Conservation (phyloP, 257 asterid genomes). For the Solanum arcanum region DNA sequence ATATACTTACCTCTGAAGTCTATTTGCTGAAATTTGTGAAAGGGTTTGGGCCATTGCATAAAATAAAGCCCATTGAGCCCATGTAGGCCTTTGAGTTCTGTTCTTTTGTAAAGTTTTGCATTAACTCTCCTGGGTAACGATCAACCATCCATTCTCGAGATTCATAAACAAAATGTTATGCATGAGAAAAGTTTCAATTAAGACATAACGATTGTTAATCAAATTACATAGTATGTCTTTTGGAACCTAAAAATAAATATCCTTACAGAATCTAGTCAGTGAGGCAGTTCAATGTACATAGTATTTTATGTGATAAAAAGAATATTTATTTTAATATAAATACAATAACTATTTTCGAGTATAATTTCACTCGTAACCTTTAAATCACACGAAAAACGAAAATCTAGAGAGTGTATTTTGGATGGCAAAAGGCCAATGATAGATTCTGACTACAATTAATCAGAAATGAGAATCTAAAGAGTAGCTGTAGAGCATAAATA, state of each 20-base stretch:
- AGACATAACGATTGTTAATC: background rate
- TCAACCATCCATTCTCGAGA: too few relatives aligned
- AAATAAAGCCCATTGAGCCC: background rate
- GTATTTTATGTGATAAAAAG: background rate
- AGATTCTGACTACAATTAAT: background rate
- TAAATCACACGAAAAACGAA: too few relatives aligned
- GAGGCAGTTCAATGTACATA: background rate
- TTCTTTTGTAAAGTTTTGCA: background rate
- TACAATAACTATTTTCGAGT: fast-evolving
- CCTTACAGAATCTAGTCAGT: background rate
- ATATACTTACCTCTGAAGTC: background rate
- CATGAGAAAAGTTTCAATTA: background rate
- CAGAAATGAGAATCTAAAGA: background rate
- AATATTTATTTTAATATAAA: too few relatives aligned
- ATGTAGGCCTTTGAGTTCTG: background rate
- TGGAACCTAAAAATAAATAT: background rate
- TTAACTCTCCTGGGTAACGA: background rate
- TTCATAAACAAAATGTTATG: too few relatives aligned
- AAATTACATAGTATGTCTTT: background rate
- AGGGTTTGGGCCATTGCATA: background rate
- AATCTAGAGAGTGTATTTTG: background rate
- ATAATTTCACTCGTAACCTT: background rate
- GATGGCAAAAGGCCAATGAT: background rate
- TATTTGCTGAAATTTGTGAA: background rate
- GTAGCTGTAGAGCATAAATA: background rate